Evolutionary conservation across 192 early-diverging fungal species (phyloP), one percentile per base, ranked within the genome.

Genomic region (Phlyctochytrium planicorne): DNA sequence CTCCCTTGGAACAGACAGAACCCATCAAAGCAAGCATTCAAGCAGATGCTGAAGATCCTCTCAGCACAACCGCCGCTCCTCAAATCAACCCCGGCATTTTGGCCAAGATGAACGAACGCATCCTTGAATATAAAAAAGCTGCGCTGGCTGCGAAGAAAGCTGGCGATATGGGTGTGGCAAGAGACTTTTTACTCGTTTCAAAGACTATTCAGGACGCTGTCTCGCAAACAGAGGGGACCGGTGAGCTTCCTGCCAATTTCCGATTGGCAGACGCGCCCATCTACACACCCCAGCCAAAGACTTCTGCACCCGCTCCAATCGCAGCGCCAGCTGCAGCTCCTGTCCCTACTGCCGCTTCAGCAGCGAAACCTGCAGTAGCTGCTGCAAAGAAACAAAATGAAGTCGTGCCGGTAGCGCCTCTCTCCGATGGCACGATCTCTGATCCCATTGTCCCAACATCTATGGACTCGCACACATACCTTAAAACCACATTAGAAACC

Each of bases 61-160:
- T 27, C 55, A 57, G 55, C 35, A n/a, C 40, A 62, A 47, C 33
- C 34, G 25, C 70, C 62, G 36, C 34, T 64, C 65, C n/a, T 68
- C 16, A 65, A 66, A 20, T 88, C 23, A 65, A 74, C 6, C 29
- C 52, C 12, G n/a, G n/a, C n/a, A n/a, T n/a, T n/a, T n/a, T n/a
- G n/a, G n/a, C n/a, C n/a, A n/a, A n/a, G n/a, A n/a, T n/a, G n/a
- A n/a, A n/a, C n/a, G n/a, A n/a, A n/a, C 53, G 75, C 1, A 78
- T 79, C 60, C 53, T 78, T 30, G 80, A 91, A 69, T 91, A 91
- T 67, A 88, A 85, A 66, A 68, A 81, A 30, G 78, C 77, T 4
- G 89, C 86, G 2, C 53, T 86, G 34, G 69, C 70, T 14, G 82
- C 78, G 66, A 89, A 89, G 74, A 66, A 77, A 20, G 53, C 78